Evolutionary conservation across 768 basidiomycete species (phyloP), one percentile per base, ranked within the genome.

Genomic region (Tulasnella calospora): DNA sequence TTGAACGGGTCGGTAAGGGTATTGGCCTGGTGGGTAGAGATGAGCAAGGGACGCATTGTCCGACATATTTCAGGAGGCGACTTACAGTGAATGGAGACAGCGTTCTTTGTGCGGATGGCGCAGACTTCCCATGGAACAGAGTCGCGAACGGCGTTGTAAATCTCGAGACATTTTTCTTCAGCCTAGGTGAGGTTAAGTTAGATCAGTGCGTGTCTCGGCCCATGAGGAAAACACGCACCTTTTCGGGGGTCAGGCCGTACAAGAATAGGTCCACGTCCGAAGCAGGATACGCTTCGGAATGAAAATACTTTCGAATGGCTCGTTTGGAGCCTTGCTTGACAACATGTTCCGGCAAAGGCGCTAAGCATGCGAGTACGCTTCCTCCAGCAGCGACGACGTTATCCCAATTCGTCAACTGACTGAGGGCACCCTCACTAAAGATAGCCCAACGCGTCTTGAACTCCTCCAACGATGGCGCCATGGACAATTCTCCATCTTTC

Each of bases 211-310:
- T 13, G 5, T 15, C n/a, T 23, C 2, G 46, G 23, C 19, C 21
- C 3, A 74, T 10, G 6, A 9, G 57, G 17, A 33, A 47, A 15
- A 35, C 23, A 81, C 82, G 69, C 51, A 88, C 89, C 83, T 90
- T 86, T 80, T 88, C 88, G 6, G 87, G 83, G 12, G 87, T 88
- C 82, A 91, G 80, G 0, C 89, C 90, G 85, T 88, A 90, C 67
- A 91, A 83, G 81, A 91, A 91, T 19, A 91, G 83, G 82, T 91
- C 90, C 30, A 91, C 85, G 81, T 91, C 90, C 0, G 89, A 90
- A 0, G 89, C 87, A 7, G 90, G 89, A 79, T 89, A 91, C 4
- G 87, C 87, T 5, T 82, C 84, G 17, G 84, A 84, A 79, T 91
- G 90, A 80, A 87, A 91, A 79, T 87, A 86, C 82, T 90, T 90